phyloP scores from a whole-genome alignment of 2,329 filamentous ascomycete genomes.

The Plenodomus lindquistii region DNA sequence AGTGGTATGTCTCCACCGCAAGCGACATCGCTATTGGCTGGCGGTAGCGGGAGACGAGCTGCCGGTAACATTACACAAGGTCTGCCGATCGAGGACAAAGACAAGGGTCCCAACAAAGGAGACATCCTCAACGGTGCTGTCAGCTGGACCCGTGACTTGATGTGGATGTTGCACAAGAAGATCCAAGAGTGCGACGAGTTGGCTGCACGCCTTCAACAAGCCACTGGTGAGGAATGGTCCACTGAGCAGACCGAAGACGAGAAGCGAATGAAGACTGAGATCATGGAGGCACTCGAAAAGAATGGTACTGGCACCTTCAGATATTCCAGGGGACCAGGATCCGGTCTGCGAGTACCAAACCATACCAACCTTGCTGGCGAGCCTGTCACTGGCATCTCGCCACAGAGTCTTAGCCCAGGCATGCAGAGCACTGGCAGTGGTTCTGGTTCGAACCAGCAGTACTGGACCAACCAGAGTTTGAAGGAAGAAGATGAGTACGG shows the following conservation, averaged over 20 bases:
- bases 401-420: slow-evolving; percentile 60
- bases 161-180: slow-evolving; percentile 94
- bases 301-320: slow-evolving; percentile 75
- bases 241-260: slow-evolving; percentile 77
- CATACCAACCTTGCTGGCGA: slow-evolving; percentile 92
- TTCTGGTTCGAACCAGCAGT: slow-evolving; percentile 53
- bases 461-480: slow-evolving; percentile 65
- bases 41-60: slow-evolving; percentile 79
- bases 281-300: slow-evolving; percentile 82
- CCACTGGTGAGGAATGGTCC: slow-evolving; percentile 40
- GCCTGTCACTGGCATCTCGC: slow-evolving; percentile 60
- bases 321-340: slow-evolving; percentile 83
- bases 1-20: slow-evolving; percentile 70
- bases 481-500: slow-evolving; percentile 92
- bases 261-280: slow-evolving; percentile 91
- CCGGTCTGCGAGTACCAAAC: slow-evolving; percentile 85
- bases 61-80: slow-evolving; percentile 88
- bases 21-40: slow-evolving; percentile 85
- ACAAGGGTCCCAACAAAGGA: slow-evolving; percentile 98
- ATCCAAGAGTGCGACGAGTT: slow-evolving; percentile 88
- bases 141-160: slow-evolving; percentile 94
- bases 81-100: slow-evolving; percentile 92
- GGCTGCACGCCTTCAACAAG: slow-evolving; percentile 64
- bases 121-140: slow-evolving; percentile 97
- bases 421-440: slow-evolving; percentile 70